These are phyloP conservation scores for Saccharomycopsis olivae DNA, from an alignment of 805 yeast genomes.

Conservation along the genomic window DNA sequence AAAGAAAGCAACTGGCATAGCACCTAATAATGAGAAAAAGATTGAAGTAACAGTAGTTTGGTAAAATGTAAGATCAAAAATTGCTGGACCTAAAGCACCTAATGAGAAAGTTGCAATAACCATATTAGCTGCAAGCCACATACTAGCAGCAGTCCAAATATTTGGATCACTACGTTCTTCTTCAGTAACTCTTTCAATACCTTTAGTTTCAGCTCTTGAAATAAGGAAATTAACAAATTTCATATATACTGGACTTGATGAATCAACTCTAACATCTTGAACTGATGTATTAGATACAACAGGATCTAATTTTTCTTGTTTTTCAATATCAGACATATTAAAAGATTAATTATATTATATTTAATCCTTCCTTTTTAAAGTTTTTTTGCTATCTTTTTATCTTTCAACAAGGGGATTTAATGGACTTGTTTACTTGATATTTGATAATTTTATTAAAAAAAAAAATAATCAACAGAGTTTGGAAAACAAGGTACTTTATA, in stretches of 20 bases:
- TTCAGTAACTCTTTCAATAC: slow-evolving; percentile 73
- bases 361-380: neutral
- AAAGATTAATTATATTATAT: neutral
- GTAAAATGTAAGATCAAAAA: slow-evolving; percentile 64
- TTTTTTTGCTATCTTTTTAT: neutral
- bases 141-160: slow-evolving; percentile 59
- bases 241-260: slow-evolving; percentile 10
- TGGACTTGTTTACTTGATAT: too few species aligned
- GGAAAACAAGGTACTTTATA: neutral
- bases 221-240: slow-evolving; percentile 9
- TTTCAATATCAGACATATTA: slow-evolving; percentile 13
- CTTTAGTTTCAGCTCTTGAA: slow-evolving; percentile 47
- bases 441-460: neutral
- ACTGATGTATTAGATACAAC: slow-evolving; percentile 11
- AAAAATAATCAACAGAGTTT: neutral
- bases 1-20: slow-evolving; percentile 69
- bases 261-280: slow-evolving; percentile 11
- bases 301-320: slow-evolving; percentile 17
- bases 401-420: neutral
- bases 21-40: slow-evolving; percentile 67
- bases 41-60: slow-evolving; percentile 55
- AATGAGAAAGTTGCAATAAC: slow-evolving; percentile 75
- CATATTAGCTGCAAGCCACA: slow-evolving; percentile 89
- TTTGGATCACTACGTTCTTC: slow-evolving; percentile 65
- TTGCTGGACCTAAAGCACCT: slow-evolving; percentile 60